Evolutionary conservation across 2,329 filamentous ascomycete species (phyloP).

Genomic region (Fusarium pseudograminearum): DNA sequence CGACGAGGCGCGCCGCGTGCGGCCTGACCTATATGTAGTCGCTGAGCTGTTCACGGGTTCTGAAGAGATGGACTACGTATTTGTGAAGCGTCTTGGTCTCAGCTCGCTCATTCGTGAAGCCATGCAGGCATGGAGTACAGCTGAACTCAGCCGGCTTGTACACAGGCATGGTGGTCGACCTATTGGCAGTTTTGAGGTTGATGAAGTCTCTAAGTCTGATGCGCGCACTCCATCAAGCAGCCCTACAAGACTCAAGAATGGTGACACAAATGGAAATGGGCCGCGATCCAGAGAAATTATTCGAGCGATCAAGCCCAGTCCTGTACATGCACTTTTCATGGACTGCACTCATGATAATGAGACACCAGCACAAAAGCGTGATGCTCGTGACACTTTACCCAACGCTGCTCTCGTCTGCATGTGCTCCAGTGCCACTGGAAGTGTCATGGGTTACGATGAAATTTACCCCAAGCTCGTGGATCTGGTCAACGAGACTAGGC

Average conservation of each 20-base stretch:
- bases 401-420: constrained; percentile 95
- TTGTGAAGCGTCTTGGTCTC: constrained; percentile 91
- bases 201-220: constrained; percentile 79
- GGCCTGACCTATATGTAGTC: constrained; percentile 89
- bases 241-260: constrained; percentile 46
- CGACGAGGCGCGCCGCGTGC: constrained; percentile 89
- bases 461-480: constrained; percentile 95
- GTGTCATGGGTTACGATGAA: constrained; percentile 98
- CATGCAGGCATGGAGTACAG: constrained; percentile 98
- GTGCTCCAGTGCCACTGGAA: constrained; percentile 94
- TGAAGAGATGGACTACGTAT: constrained; percentile 95
- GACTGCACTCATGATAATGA: constrained; percentile 99
- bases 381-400: constrained; percentile 91
- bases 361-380: constrained; percentile 92
- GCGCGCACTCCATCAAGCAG: constrained; percentile 50
- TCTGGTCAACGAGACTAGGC: constrained; percentile 86
- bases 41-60: constrained; percentile 96
- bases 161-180: constrained; percentile 93
- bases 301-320: constrained; percentile 84
- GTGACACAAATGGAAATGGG: constrained; percentile 46
- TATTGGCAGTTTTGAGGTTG: constrained; percentile 97
- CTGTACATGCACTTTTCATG: constrained; percentile 96
- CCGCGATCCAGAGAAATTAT: constrained; percentile 71
- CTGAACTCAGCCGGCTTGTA: constrained; percentile 90
- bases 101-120: constrained; percentile 94